Base-by-base conservation (phyloP, 129 eudicot genomes). In the Tagetes erecta region DNA sequence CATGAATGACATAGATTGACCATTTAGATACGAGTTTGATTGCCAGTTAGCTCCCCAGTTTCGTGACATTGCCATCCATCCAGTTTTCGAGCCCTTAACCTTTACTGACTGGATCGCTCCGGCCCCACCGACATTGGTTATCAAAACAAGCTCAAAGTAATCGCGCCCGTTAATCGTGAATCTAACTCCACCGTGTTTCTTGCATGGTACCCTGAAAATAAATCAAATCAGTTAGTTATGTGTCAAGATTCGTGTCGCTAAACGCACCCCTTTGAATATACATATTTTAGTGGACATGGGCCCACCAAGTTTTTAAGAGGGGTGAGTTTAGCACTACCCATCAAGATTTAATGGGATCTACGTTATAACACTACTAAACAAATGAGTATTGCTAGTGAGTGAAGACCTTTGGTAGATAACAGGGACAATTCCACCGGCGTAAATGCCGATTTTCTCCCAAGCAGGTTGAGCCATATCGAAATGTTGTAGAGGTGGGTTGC, bases 381-480 rank as follows among this genome's bases (percentile, higher is more conserved):
- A 46, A 44, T 46, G 13, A 4, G 39, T 37, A 68, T 31, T 31
- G 8, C 8, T 10, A 44, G 2, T 3, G 42, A 49, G 5, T 4
- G 36, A 1, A 31, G 34, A 89, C 97, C 97, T 89, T 80, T 87
- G 89, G 85, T 73, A 89, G 34, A 83, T 36, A 38, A 92, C 84
- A 2, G 97, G 97, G 66, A 92, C 80, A 42, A 92, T 85, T 49
- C 97, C 97, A 67, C 92, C 97, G 44, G 76, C 47, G 63, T 89
- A 92, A 59, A 92, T 82, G 63, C 84, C 97, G 55, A 92, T 92
- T 80, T 92, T 92, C 75, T 92, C 89, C 97, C 97, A 92, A 41
- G 97, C 96, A 12, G 97, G 97, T 36, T 92, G 97, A 82, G 97
- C 93, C 97, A 92, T 92, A 82, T 92, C 97, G 50, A 92, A 92